Conservation (phyloP, 2,329 filamentous ascomycete species). For the Fusarium xylarioides region DNA sequence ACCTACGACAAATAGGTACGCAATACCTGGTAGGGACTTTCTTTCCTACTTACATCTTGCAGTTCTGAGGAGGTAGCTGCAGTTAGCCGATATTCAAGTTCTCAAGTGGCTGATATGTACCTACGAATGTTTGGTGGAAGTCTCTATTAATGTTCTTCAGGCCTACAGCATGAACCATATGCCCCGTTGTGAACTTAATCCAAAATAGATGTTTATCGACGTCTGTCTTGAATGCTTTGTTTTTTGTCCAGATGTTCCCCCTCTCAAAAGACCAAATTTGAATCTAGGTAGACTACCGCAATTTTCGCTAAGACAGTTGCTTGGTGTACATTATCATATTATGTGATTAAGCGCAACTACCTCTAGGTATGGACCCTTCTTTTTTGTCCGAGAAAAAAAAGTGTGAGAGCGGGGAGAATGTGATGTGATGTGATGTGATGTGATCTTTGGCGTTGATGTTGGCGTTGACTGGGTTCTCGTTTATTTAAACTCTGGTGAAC, state of each 20-base stretch:
- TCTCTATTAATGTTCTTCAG: background rate
- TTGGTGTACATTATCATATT: background rate
- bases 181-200: background rate
- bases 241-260: background rate
- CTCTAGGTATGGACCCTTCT: background rate
- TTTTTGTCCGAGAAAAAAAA: background rate
- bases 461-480: background rate
- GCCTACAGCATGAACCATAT: background rate
- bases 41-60: background rate
- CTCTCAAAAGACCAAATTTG: background rate
- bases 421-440: background rate
- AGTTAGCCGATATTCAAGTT: constrained; percentile 15
- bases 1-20: background rate
- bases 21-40: background rate
- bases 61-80: background rate
- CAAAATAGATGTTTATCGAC: background rate
- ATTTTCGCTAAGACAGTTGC: background rate
- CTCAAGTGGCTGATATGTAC: background rate
- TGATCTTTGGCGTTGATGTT: background rate
- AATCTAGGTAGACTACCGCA: background rate
- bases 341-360: background rate
- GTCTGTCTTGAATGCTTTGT: background rate
- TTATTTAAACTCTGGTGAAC: background rate
- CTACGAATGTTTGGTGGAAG: background rate
- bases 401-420: background rate